Evolutionary conservation across 2,329 filamentous ascomycete species (phyloP), one percentile per base, ranked within the genome.

Genomic region (Lasiodiplodia hormozganensis): DNA sequence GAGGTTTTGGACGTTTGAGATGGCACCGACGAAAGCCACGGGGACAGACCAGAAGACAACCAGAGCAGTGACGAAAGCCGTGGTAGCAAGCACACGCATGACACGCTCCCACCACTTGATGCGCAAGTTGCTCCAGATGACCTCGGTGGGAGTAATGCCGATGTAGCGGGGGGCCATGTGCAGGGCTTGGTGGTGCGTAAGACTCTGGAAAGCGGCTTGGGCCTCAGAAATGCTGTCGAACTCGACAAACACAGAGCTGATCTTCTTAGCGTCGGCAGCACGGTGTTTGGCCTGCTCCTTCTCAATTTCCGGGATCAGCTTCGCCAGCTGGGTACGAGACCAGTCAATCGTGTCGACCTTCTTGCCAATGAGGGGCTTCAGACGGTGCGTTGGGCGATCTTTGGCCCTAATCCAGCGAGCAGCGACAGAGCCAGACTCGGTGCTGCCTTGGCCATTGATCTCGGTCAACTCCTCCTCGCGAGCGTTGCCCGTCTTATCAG

Each of bases 61-160:
- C 68, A 96, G 82, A 1, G 86, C 91, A 10, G 87, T 82, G 67
- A 98, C 90, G 65, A 96, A 90, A n/a, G 84, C 88, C 62, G 91
- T 81, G 3, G 93, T 88, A 68, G 85, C 83, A 73, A 91, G 87
- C 73, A 91, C 85, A 69, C 93, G 90, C 71, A 96, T 76, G 67
- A 97, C 86, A 71, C 89, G 86, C 80, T 97, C 90, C 92, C 92
- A 94, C 94, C 94, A 94, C 23, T 89, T 89, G 74, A 98, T 91
- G 43, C 88, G 87, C 56, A 99, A 83, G 68, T 95, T 93, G 43
- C 85, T 87, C 96, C 96, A 99, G 74, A 98, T 89, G 28, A 99
- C 86, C 76, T 98, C 94, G 18, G 85, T 84, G 0, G 95, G 95
- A 25, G 89, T 88, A 65, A 97, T 85, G 18, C 95, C 95, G 66